These are phyloP conservation scores for Uncinocarpus reesii DNA, from an alignment of 2,329 filamentous ascomycete genomes.

Conservation along the genomic window DNA sequence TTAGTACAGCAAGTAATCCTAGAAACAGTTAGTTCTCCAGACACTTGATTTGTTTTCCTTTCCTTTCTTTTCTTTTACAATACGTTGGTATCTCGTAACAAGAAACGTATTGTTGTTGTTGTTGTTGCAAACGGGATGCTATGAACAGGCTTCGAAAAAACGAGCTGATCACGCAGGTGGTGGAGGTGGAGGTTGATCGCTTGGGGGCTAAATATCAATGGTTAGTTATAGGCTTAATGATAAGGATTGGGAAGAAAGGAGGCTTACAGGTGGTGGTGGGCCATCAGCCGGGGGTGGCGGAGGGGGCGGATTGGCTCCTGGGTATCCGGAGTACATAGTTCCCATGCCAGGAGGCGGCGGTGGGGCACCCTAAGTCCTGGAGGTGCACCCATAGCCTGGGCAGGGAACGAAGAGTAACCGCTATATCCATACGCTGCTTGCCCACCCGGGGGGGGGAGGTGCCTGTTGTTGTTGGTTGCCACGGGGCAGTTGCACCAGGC, in stretches of 20 bases:
- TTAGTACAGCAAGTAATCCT: slow-evolving; percentile 3
- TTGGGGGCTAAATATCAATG: slow-evolving; percentile 33
- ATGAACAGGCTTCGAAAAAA: background rate
- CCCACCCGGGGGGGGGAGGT: slow-evolving; percentile 28
- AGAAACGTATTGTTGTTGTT: too few relatives aligned
- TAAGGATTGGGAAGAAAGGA: background rate
- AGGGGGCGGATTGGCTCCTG: slow-evolving; percentile 28
- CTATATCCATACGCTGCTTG: slow-evolving; percentile 48
- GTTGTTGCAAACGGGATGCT: too few relatives aligned
- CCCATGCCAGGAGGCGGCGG: slow-evolving; percentile 42
- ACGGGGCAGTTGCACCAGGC: slow-evolving; percentile 44
- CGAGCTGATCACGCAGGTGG: slow-evolving; percentile 33
- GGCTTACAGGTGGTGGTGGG: slow-evolving; percentile 34
- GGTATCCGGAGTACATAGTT: slow-evolving; percentile 30
- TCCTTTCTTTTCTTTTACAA: background rate
- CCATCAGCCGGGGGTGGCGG: slow-evolving; percentile 35
- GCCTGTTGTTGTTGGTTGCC: slow-evolving; percentile 55
- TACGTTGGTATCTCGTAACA: background rate
- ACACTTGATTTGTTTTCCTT: background rate
- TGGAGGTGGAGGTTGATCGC: slow-evolving; percentile 51
- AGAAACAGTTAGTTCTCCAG: slow-evolving; percentile 4
- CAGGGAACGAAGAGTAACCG: slow-evolving; percentile 40
- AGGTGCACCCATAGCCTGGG: slow-evolving; percentile 43
- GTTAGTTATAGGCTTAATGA: slow-evolving; percentile 16
- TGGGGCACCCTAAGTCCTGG: slow-evolving; percentile 50